Percentiles rank a stretch among this genome's conserved stretches.
Evolutionary conservation across 208 protist genomes (phyloP).

Genomic region (Wallacemonas sp.): DNA sequence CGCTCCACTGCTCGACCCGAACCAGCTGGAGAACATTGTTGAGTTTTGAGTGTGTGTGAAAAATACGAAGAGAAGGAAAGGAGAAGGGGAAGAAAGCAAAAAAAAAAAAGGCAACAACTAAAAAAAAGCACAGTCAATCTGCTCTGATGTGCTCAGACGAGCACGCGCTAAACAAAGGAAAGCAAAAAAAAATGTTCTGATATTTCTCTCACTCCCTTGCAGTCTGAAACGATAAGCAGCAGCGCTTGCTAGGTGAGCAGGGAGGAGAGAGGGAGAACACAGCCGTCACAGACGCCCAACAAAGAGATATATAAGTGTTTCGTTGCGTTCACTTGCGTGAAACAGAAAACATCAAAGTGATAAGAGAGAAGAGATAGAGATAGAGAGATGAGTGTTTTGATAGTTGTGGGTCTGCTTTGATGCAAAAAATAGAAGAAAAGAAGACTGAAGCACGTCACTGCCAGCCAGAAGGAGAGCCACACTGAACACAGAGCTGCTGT

Average conservation of each 20-base stretch:
- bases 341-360: constrained; percentile 15
- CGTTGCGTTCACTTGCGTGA: too few relatives aligned
- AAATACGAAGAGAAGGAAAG: background rate
- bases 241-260: too few relatives aligned
- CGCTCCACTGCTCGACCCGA: background rate
- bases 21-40: background rate
- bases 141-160: too few relatives aligned
- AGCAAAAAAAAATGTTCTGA: background rate
- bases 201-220: too few relatives aligned
- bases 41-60: background rate
- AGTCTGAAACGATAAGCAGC: too few relatives aligned
- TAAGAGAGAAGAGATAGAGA: background rate
- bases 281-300: too few relatives aligned
- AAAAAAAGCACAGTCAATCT: background rate
- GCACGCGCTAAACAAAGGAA: background rate
- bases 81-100: constrained; percentile 7
- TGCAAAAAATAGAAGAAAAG: constrained; percentile 14
- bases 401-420: background rate
- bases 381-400: background rate
- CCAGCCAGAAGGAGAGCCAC: background rate
- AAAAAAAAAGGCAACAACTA: background rate
- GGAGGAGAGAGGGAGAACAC: too few relatives aligned
- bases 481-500: too few relatives aligned
- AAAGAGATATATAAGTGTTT: too few relatives aligned
- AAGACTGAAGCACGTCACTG: constrained; percentile 12